Evolutionary conservation across 2,329 filamentous ascomycete genomes (phyloP), one percentile per base, ranked within the genome.

Genomic region (Diaporthe sp.): DNA sequence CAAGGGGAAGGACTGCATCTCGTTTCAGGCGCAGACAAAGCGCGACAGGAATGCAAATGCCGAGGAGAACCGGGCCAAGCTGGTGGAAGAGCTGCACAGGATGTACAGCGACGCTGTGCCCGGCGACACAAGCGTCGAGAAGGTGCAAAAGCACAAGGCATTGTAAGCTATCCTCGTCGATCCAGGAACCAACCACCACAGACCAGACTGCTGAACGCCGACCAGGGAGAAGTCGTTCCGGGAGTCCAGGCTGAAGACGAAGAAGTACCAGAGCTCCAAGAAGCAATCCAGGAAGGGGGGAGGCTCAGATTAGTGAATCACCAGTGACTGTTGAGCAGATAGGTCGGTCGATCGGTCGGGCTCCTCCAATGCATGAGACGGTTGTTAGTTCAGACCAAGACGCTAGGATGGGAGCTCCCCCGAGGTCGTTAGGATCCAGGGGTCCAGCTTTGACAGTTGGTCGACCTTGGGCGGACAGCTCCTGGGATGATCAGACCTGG

Each of bases 1-100:
- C 1, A 84, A 82, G 54, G 81, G 84, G 47, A 89, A 81, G 75
- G 88, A 91, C 79, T 86, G 85, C 54, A 85, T 91, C 75, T 87
- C 85, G 0, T 87, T 92, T 45, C 86, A 90, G 71, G 88, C 88
- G 0, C 90, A 92, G 79, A 87, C 85, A 2, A 85, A 88, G 71
- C 85, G 90, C 28, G 89, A 87, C 52, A 84, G 88, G 60, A 82
- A 83, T 22, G 85, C 86, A 66, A 92, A 92, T 78, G 82, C 83
- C 13, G 85, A 88, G 1, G 87, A 90, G 52, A 92, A 91, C 78
- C 84, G 83, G 42, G 79, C 81, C 33, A 81, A 90, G 78, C 81
- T 90, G 1, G 75, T 83, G 2, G 83, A 87, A 3, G 89, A 90
- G 79, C 77, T 90, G 15, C 81, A 80, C 38, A 82, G 82, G 38